Conservation (phyloP, 2,329 filamentous ascomycete species). For the Alternaria triticina region DNA sequence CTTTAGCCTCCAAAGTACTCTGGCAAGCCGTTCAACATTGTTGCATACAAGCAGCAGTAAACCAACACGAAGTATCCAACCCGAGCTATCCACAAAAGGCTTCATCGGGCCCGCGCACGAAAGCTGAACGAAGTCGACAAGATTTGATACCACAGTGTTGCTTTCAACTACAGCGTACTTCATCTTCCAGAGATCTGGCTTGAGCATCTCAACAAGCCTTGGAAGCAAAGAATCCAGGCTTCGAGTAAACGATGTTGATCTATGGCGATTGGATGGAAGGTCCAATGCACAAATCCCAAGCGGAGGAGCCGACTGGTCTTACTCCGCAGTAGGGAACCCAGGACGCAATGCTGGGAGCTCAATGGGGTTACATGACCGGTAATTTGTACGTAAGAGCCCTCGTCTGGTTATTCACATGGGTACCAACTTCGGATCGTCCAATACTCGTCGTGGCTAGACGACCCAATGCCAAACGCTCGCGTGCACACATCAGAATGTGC, state of each 20-base stretch:
- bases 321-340: not conserved
- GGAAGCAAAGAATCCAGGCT: not conserved
- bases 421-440: not conserved
- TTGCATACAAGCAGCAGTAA: not conserved
- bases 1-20: not conserved
- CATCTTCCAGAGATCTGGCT: not conserved
- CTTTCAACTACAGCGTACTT: not conserved
- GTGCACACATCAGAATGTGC: not conserved
- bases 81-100: not conserved
- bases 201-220: not conserved
- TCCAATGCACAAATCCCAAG: not conserved
- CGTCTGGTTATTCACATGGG: not conserved
- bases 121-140: not conserved
- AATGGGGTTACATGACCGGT: not conserved
- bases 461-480: not conserved
- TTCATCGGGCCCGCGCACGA: not conserved
- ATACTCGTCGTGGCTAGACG: not conserved
- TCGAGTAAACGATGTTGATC: not conserved
- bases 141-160: not conserved
- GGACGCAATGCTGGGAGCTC: not conserved
- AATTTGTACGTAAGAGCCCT: not conserved
- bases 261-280: too few species aligned
- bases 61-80: not conserved
- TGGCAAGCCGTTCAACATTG: rapidly evolving
- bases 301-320: not conserved